Evolutionary conservation across 1,284 basidiomycete genomes (phyloP).

Genomic region (Stygiomarasmius scandens): DNA sequence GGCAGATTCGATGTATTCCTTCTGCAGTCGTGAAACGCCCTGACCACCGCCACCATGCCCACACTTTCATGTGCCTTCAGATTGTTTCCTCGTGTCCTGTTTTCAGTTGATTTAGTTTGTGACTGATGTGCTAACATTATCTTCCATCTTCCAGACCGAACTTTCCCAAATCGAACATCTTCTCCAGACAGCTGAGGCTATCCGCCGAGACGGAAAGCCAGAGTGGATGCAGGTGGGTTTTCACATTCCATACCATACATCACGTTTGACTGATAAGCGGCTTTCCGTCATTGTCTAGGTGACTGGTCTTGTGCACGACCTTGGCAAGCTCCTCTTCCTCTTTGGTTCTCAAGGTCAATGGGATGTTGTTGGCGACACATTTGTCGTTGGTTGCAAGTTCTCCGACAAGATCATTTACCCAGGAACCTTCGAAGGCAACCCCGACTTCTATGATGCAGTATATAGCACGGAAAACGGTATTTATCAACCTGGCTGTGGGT

Average conservation of each 20-base stretch:
- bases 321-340: conserved; percentile 83
- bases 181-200: conserved; percentile 90
- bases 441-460: conserved; percentile 70
- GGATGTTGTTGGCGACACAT: conserved; percentile 92
- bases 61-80: no score
- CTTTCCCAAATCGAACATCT: conserved; percentile 90
- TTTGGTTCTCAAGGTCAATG: conserved; percentile 88
- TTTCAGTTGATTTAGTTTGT: no score
- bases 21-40: no score
- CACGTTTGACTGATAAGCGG: neutral
- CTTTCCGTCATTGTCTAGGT: conserved; percentile 42
- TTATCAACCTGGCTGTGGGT: conserved; percentile 82
- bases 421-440: conserved; percentile 82
- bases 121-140: no score
- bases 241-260: neutral
- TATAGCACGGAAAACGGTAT: conserved; percentile 85
- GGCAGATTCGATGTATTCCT: no score
- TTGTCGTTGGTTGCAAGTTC: conserved; percentile 86
- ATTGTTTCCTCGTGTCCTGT: conserved; percentile 5
- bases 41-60: no score
- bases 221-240: conserved; percentile 79
- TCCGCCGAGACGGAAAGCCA: conserved; percentile 85
- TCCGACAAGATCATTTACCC: conserved; percentile 86
- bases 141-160: no score
- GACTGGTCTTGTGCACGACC: conserved; percentile 85